phyloP scores from a whole-genome alignment of 148 eudicot genomes.

The Fagopyrum esculentum region DNA sequence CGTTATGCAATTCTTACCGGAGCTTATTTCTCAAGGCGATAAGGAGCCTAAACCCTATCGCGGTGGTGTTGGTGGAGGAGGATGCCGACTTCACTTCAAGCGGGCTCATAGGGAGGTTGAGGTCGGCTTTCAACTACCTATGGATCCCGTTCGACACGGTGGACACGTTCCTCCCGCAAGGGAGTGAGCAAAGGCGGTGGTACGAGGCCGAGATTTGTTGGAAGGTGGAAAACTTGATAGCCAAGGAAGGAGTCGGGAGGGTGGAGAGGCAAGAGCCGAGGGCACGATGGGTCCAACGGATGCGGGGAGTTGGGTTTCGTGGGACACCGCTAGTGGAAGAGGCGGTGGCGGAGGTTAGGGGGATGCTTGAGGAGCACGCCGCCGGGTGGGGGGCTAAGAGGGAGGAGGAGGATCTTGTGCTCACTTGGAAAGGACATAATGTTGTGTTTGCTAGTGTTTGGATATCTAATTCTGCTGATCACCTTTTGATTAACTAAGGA shows the following conservation, averaged over 20 bases:
- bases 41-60: slow-evolving; percentile 45
- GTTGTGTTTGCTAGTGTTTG: slow-evolving; percentile 88
- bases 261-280: slow-evolving; percentile 72
- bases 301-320: slow-evolving; percentile 48
- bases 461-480: slow-evolving; percentile 27
- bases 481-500: background rate
- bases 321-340: slow-evolving; percentile 52
- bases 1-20: slow-evolving; percentile 13
- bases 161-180: slow-evolving; percentile 67
- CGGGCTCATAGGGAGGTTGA: slow-evolving; percentile 44
- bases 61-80: slow-evolving; percentile 63
- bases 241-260: slow-evolving; percentile 56
- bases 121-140: slow-evolving; percentile 66
- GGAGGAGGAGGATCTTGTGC: slow-evolving; percentile 75
- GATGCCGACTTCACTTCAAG: slow-evolving; percentile 68
- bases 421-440: slow-evolving; percentile 97
- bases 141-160: slow-evolving; percentile 95
- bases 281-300: slow-evolving; percentile 58
- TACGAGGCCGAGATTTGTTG: slow-evolving; percentile 75
- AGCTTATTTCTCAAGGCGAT: slow-evolving; percentile 47
- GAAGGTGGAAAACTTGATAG: slow-evolving; percentile 85
- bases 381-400: slow-evolving; percentile 96
- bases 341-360: slow-evolving; percentile 51
- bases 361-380: slow-evolving; percentile 83
- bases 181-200: slow-evolving; percentile 78